Evolutionary conservation across 495 filamentous ascomycete species (phyloP), one percentile per base, ranked within the genome.

Genomic region (Rostrohypoxylon terebratum): DNA sequence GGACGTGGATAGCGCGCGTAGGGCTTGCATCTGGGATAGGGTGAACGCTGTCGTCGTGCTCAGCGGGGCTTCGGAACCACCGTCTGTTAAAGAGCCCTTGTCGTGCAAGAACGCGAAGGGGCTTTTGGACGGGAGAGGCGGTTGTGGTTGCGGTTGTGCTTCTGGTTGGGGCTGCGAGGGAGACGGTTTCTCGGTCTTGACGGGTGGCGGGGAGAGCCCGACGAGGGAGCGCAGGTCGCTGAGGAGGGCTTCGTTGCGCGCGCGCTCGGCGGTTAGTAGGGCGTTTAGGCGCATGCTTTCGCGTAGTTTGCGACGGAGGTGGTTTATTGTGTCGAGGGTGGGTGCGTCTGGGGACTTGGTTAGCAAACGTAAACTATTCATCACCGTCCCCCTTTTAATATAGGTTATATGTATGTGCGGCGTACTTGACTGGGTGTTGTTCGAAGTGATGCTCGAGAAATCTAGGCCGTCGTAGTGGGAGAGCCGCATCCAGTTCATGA

Each of bases 211-310:
- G 11, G 67, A 16, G 38, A 33, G 81, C 77, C 80, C 79, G 28
- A 86, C 80, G 3, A 97, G 84, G 6, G 83, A 74, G 1, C 85
- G 84, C 62, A 98, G 83, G 61, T 92, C 87, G 11, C 80, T 68
- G 59, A 98, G 87, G 2, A 94, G 84, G 2, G 85, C 85, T 1
- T 89, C 90, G 78, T 98, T 98, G 71, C 89, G 87, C n/a, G 87
- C 85, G 66, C 85, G 86, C 78, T 97, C 94, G 25, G 90, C 87
- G 57, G 88, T 86, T 8, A 99, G 85, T 7, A 91, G 88, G 31
- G 84, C 83, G 73, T 95, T 91, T 11, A 99, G 86, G 75, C 91
- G 92, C 78, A 89, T 87, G 20, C 92, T 94, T 69, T 96, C 94
- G 63, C 91, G 88, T 14, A 97, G 83, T 64, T 90, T 93, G 75